A percentile compares a stretch with the other conserved stretches of the same genome.
Evolutionary conservation across 148 eudicot genomes (phyloP).

Genomic region (Rhododendron ovatum): DNA sequence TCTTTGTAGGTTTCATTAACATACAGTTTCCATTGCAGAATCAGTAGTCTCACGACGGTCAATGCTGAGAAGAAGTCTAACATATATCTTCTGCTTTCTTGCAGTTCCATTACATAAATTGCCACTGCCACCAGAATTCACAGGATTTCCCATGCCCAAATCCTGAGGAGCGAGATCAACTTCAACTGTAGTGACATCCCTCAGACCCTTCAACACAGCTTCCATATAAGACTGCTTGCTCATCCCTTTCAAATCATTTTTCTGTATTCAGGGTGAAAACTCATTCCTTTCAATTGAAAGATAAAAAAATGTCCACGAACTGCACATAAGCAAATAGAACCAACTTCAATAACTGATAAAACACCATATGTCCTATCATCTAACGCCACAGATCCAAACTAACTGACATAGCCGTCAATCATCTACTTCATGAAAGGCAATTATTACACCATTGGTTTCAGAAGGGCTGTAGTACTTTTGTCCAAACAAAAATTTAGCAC

Average conservation of each 20-base stretch:
- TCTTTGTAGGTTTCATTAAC: conserved; percentile 16
- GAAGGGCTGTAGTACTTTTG: background rate
- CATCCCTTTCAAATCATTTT: conserved; percentile 76
- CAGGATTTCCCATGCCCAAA: conserved; percentile 15
- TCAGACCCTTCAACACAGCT: conserved; percentile 83
- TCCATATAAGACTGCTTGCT: conserved; percentile 81
- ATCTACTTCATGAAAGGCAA: background rate
- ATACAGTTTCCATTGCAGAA: conserved; percentile 96
- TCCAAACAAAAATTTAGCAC: background rate
- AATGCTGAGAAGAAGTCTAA: conserved; percentile 87
- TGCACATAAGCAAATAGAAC: background rate
- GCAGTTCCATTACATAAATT: conserved; percentile 22
- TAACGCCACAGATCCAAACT: background rate
- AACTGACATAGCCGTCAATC: background rate
- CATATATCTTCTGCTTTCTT: conserved; percentile 58
- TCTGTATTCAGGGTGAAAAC: conserved; percentile 28
- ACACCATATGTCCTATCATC: background rate
- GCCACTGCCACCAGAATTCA: conserved; percentile 16
- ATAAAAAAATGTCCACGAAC: background rate
- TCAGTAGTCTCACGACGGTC: conserved; percentile 79
- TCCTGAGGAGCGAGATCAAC: conserved; percentile 44
- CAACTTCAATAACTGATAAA: background rate
- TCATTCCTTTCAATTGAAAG: background rate
- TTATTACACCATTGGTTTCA: background rate
- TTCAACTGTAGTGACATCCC: conserved; percentile 50